A percentile compares a stretch with the other conserved stretches of the same genome.
Conservation (phyloP, 2,329 filamentous ascomycete genomes). For the Lachnellula cervina region DNA sequence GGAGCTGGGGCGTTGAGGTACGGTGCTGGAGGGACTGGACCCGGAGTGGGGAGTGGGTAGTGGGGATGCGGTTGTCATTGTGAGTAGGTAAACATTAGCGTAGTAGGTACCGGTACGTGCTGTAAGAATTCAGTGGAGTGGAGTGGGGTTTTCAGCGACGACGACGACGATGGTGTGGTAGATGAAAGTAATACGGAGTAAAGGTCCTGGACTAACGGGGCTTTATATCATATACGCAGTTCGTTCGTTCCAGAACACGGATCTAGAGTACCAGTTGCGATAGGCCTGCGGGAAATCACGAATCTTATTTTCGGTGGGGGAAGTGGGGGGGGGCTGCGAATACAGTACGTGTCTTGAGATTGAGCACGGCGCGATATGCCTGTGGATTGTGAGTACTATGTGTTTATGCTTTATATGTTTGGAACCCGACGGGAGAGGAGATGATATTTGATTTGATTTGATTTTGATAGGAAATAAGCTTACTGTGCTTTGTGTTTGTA, state of each 20-base stretch:
- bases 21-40: too few species aligned
- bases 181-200: too few species aligned
- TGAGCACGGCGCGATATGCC: conserved; percentile 32
- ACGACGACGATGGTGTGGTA: too few species aligned
- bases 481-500: background rate
- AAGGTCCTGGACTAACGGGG: background rate
- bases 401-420: background rate
- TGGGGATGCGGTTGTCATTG: too few species aligned
- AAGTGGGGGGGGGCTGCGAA: conserved; percentile 33
- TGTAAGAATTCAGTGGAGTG: too few species aligned
- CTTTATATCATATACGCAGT: conserved; percentile 11
- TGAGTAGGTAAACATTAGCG: too few species aligned
- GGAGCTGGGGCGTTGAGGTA: too few species aligned
- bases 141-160: too few species aligned
- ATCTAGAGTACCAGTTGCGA: conserved; percentile 33
- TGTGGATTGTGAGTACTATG: conserved; percentile 27
- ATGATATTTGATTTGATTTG: background rate
- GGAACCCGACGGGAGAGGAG: background rate
- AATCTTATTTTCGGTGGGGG: conserved; percentile 31
- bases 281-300: conserved; percentile 32
- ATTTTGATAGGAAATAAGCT: background rate
- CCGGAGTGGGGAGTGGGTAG: too few species aligned
- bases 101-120: too few species aligned
- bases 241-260: conserved; percentile 34
- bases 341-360: conserved; percentile 33